Conservation (phyloP, 164 flowering plant genomes). For the Sedum album region DNA sequence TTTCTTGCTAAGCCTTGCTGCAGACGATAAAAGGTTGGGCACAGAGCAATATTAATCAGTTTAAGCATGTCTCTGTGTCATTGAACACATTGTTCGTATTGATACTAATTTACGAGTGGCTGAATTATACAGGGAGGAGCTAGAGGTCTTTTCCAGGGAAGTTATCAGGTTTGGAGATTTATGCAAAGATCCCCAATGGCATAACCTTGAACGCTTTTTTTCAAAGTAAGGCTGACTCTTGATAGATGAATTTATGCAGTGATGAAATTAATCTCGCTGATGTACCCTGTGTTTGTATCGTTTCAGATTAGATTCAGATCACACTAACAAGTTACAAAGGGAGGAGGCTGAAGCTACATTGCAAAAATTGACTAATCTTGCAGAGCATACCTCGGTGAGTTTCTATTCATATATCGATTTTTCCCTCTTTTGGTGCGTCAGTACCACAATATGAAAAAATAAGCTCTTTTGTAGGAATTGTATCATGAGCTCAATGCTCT, state of each 20-base stretch:
- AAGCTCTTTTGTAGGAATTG: slow-evolving; percentile 21
- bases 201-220: slow-evolving; percentile 78
- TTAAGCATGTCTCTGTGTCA: background rate
- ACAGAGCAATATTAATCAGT: background rate
- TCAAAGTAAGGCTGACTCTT: slow-evolving; percentile 43
- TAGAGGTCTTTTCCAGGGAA: slow-evolving; percentile 68
- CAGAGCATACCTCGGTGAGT: slow-evolving; percentile 56
- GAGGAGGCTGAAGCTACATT: slow-evolving; percentile 35
- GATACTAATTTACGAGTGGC: background rate
- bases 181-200: slow-evolving; percentile 93
- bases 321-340: slow-evolving; percentile 20
- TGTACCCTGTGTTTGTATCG: background rate
- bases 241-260: background rate
- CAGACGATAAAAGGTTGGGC: slow-evolving; percentile 53
- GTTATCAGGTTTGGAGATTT: slow-evolving; percentile 93
- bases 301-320: slow-evolving; percentile 36
- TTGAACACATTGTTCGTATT: background rate
- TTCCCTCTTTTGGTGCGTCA: background rate
- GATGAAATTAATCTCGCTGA: background rate
- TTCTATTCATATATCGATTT: background rate
- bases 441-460: background rate
- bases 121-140: slow-evolving; percentile 57
- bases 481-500: slow-evolving; percentile 28
- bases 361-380: slow-evolving; percentile 43
- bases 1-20: slow-evolving; percentile 48